A percentile compares a stretch with the other conserved stretches of the same genome.
phyloP scores from a whole-genome alignment of 2,329 filamentous ascomycete species.

The Alternaria conjuncta region DNA sequence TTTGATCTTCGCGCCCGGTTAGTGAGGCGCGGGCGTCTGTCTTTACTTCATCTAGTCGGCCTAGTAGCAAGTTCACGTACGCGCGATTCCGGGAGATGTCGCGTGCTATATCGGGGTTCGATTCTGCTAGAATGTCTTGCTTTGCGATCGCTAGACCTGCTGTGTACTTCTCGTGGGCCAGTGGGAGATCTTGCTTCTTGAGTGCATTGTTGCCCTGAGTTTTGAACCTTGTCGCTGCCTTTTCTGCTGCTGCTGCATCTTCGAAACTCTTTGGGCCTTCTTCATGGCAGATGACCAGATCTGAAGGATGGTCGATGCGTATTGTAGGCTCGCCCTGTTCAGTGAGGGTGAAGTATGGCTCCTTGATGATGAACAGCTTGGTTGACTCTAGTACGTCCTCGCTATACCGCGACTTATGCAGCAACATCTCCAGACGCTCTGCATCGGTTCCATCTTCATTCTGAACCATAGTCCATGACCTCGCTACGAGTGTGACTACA shows the following conservation, averaged over 20 bases:
- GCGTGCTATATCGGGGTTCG: constrained; percentile 29
- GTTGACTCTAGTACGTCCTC: constrained; percentile 46
- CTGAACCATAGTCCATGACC: constrained; percentile 42
- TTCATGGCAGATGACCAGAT: constrained; percentile 52
- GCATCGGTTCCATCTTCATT: constrained; percentile 49
- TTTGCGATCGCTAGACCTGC: constrained; percentile 34
- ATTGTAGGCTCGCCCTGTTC: constrained; percentile 53
- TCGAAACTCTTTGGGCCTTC: constrained; percentile 35
- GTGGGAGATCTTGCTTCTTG: constrained; percentile 47
- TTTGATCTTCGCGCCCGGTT: constrained; percentile 30
- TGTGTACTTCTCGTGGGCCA: constrained; percentile 44
- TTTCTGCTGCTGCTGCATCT: constrained; percentile 42
- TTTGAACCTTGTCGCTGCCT: constrained; percentile 39
- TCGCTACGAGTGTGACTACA: constrained; percentile 37
- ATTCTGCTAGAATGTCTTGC: constrained; percentile 16
- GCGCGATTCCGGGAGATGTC: constrained; percentile 47
- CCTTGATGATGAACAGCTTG: constrained; percentile 57
- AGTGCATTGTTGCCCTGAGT: constrained; percentile 42
- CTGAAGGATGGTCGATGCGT: constrained; percentile 61
- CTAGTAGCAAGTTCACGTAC: constrained; percentile 40
- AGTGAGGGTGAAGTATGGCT: constrained; percentile 59
- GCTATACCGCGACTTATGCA: constrained; percentile 34
- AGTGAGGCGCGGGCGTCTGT: constrained; percentile 39
- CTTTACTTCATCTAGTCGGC: constrained; percentile 39
- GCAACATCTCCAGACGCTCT: constrained; percentile 34